Evolutionary conservation across 2,329 filamentous ascomycete species (phyloP), one percentile per base, ranked within the genome.

Genomic region (Talaromyces funiculosus): DNA sequence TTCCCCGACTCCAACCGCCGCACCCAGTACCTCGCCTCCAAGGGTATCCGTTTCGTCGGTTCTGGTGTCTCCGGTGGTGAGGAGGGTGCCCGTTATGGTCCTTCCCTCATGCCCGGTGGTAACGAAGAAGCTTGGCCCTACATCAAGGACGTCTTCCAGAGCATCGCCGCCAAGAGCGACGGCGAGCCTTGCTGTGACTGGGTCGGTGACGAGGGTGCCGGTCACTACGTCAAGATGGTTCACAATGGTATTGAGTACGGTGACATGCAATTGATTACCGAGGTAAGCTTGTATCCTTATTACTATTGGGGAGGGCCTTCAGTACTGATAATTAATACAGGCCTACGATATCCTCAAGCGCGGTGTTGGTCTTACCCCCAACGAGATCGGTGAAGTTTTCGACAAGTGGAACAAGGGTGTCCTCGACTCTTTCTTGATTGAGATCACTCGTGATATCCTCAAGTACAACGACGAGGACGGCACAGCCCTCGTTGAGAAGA

Each of bases 151-250:
- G 90, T 99, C 75, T 96, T 99, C 85, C 94, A 99, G 84, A 86
- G 86, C 82, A 96, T 99, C 76, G 86, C 94, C 66, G 94, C 94
- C 79, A 97, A 99, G 87, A 95, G 90, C 79, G 93, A 97, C 73
- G 88, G 88, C 72, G 94, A 99, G 85, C 82, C 94, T 67, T 99
- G 94, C 87, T 99, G 94, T 77, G 94, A 99, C 81, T 99, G 94
- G 94, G 94, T 99, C 72, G 94, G 94, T 82, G 94, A 97, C 81
- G 92, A 97, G 80, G 94, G 94, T 86, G 90, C 94, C 81, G 94
- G 94, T 72, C 94, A 99, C 88, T 99, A 97, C 85, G 93, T 99
- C 84, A 99, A 99, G 90, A 99, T 99, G 94, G 94, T 99, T 66
- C 94, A 99, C 89, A 99, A 99, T 82, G 94, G 94, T 86, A 99